These are phyloP conservation scores for Ophiocordyceps camponoti-floridani DNA, from an alignment of 2,329 filamentous ascomycete species.

Conservation along the genomic window DNA sequence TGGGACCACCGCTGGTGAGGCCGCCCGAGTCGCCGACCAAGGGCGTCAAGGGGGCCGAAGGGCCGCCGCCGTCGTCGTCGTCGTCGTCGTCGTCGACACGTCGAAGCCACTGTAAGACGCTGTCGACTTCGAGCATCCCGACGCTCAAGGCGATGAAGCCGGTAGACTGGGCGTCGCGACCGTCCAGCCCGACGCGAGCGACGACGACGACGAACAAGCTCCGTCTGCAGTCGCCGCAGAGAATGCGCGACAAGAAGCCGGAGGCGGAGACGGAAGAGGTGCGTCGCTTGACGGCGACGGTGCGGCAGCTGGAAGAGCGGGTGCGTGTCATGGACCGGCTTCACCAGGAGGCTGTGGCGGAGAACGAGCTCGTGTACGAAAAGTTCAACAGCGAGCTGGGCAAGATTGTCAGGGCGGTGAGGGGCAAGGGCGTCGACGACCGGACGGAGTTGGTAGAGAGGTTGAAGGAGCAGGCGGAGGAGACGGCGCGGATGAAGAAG, in stretches of 20 bases:
- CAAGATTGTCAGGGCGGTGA: constrained; percentile 62
- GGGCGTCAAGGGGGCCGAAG: constrained; percentile 4
- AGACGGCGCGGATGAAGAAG: constrained; percentile 59
- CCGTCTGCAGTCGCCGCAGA: constrained; percentile 53
- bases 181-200: constrained; percentile 10
- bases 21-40: constrained; percentile 3
- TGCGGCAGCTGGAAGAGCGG: constrained; percentile 49
- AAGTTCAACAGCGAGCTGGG: constrained; percentile 82
- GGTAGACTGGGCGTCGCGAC: constrained; percentile 8
- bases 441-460: constrained; percentile 59
- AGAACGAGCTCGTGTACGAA: constrained; percentile 86
- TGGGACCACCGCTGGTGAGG: constrained; percentile 2
- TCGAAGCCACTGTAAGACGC: constrained; percentile 25
- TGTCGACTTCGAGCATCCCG: constrained; percentile 37
- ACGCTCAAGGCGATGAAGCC: constrained; percentile 25
- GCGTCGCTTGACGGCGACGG: constrained; percentile 26
- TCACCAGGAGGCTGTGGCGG: constrained; percentile 71
- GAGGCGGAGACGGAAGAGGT: constrained; percentile 42
- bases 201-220: constrained; percentile 29
- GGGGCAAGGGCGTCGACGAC: constrained; percentile 54
- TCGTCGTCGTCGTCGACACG: constrained; percentile 10
- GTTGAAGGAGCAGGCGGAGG: constrained; percentile 58
- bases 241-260: constrained; percentile 62
- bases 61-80: constrained; percentile 7
- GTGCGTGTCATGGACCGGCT: constrained; percentile 72